A percentile compares a stretch with the other conserved stretches of the same genome.
Evolutionary conservation across 192 early-diverging fungal species (phyloP).

Genomic region (Entophlyctis luteolus): DNA sequence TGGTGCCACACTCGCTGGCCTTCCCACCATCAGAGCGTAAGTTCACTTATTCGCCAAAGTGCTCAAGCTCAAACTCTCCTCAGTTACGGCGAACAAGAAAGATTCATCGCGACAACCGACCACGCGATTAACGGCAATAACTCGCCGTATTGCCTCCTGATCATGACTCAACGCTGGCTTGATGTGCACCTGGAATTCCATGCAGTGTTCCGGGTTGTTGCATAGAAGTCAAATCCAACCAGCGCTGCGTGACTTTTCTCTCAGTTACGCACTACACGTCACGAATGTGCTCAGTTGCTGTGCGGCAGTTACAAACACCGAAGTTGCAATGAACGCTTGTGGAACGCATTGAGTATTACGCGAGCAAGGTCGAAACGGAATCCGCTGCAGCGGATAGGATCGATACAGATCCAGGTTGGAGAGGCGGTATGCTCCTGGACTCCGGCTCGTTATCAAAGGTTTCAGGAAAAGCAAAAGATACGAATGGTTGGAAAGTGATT

Average conservation of each 20-base stretch:
- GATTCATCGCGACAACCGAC: slow-evolving; percentile 71
- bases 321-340: slow-evolving; percentile 58
- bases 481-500: slow-evolving; percentile 55
- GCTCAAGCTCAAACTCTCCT: slow-evolving; percentile 76
- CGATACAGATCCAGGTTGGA: slow-evolving; percentile 42
- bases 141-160: slow-evolving; percentile 48
- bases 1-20: slow-evolving; percentile 68
- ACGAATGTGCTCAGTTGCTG: slow-evolving; percentile 71
- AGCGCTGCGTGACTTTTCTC: slow-evolving; percentile 67
- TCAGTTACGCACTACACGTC: slow-evolving; percentile 79
- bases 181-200: slow-evolving; percentile 31
- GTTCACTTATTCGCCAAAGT: slow-evolving; percentile 8
- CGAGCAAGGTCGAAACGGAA: slow-evolving; percentile 35
- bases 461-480: slow-evolving; percentile 41
- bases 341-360: slow-evolving; percentile 49
- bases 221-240: slow-evolving; percentile 42
- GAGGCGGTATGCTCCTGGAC: slow-evolving; percentile 42
- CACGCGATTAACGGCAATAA: slow-evolving; percentile 68
- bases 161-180: slow-evolving; percentile 34
- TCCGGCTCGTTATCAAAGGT: slow-evolving; percentile 49
- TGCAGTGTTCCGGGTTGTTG: slow-evolving; percentile 48
- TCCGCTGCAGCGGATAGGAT: slow-evolving; percentile 33
- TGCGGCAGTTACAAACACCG: slow-evolving; percentile 60
- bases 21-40: slow-evolving; percentile 80
- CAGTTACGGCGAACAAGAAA: slow-evolving; percentile 65